These are phyloP conservation scores for Dactylellina cionopaga DNA, from an alignment of 2,329 filamentous ascomycete species.

Conservation along the genomic window DNA sequence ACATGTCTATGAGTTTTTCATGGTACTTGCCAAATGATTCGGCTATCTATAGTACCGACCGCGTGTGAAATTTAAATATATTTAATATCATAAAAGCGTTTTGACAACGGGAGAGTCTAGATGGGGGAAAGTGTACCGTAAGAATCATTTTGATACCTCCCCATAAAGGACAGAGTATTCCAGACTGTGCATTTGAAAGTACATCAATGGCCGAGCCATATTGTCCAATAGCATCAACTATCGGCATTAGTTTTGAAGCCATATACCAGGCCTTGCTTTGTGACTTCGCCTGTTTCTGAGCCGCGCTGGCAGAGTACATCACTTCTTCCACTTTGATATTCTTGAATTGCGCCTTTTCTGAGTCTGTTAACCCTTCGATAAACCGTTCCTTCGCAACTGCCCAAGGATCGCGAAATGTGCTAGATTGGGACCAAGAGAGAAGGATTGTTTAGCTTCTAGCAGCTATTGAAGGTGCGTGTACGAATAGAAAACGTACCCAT, in stretches of 20 bases:
- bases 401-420: conserved; percentile 54
- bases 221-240: conserved; percentile 55
- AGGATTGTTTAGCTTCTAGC: too few species aligned
- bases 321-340: conserved; percentile 54
- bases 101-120: too few species aligned
- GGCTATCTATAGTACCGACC: conserved; percentile 55
- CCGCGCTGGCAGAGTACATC: conserved; percentile 54
- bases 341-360: conserved; percentile 53
- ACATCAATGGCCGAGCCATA: conserved; percentile 56
- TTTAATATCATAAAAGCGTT: too few species aligned
- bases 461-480: too few species aligned
- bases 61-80: too few species aligned
- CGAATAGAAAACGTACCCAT: too few species aligned
- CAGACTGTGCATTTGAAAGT: conserved; percentile 54
- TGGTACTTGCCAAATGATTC: conserved; percentile 55
- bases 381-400: conserved; percentile 54
- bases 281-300: conserved; percentile 52
- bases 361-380: conserved; percentile 54
- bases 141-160: conserved; percentile 56
- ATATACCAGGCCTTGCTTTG: conserved; percentile 53
- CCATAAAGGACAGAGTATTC: conserved; percentile 55
- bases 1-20: conserved; percentile 56
- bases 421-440: too few species aligned
- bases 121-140: too few species aligned
- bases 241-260: conserved; percentile 53